These are phyloP conservation scores for Zygotorulaspora danielsina DNA, from an alignment of 805 yeast genomes.

Conservation along the genomic window DNA sequence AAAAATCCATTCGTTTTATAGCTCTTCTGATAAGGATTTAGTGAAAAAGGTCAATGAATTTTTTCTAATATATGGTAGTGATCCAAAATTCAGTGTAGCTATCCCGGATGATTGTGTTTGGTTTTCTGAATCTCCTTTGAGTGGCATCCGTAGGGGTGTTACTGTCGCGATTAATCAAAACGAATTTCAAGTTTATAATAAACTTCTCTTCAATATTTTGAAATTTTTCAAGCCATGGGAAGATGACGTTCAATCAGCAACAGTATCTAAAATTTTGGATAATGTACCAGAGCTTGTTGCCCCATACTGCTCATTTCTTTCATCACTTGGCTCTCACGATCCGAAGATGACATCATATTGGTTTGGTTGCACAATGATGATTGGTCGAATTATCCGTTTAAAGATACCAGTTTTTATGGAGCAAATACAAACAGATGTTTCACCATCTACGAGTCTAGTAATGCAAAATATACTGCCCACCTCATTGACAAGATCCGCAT, in stretches of 20 bases:
- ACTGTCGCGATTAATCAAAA: conserved; percentile 45
- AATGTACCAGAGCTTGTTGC: conserved; percentile 66
- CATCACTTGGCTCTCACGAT: conserved; percentile 67
- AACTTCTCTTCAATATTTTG: conserved; percentile 57
- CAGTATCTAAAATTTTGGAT: conserved; percentile 48
- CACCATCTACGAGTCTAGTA: conserved; percentile 39
- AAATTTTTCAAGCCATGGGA: conserved; percentile 78
- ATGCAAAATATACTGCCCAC: conserved; percentile 61
- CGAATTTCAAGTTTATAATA: conserved; percentile 60
- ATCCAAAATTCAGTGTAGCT: conserved; percentile 45
- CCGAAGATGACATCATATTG: conserved; percentile 79
- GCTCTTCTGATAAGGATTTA: conserved; percentile 37
- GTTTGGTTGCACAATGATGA: conserved; percentile 66
- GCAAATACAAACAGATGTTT: conserved; percentile 26
- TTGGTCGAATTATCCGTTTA: conserved; percentile 54
- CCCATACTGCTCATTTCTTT: conserved; percentile 58
- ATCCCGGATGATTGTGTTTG: conserved; percentile 49
- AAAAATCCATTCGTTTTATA: conserved; percentile 52
- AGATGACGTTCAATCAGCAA: conserved; percentile 55
- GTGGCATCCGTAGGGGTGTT: conserved; percentile 38
- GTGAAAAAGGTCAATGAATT: conserved; percentile 43
- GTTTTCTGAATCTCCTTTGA: conserved; percentile 37
- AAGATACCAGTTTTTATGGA: conserved; percentile 46
- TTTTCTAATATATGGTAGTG: conserved; percentile 47
- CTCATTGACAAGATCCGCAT: conserved; percentile 52